Base-by-base conservation (phyloP, 352 stramenopile genomes). In the Peronospora tabacina region DNA sequence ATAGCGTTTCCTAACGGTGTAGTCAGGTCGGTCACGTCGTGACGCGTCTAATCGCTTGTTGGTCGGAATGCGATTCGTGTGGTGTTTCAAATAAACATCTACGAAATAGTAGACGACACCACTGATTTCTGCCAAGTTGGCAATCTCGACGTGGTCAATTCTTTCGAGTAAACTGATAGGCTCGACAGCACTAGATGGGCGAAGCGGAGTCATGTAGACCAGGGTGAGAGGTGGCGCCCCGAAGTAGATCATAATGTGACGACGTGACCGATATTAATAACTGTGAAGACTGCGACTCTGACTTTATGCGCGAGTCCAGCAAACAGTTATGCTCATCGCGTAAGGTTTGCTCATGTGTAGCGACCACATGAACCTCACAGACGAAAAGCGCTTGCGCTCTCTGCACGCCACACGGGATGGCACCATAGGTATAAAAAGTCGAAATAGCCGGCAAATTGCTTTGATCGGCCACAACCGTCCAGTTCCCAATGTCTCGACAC, bases 131-230 rank as follows among this genome's bases (percentile, higher is more conserved):
- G 59, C 63, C 49, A 74, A 67, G 33, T 65, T 56, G 28, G 39
- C 53, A 47, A 83, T 67, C 44, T 75, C 72, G 26, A 80, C 44
- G 35, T 47, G 61, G 16, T 83, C 69, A 33, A 83, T 73, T 43
- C 56, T 55, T 36, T 70, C 51, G 10, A 80, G 59, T 33, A 73
- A 58, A 29, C 44, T 33, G 16, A 78, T 67, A 17, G 61, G 55
- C 44, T 70, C 61, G 17, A 65, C 66, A 5, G 66, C 66, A 16
- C 54, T 66, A 13, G 63, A 66, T 9, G 63, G 59, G 32, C 64
- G 66, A 24, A 63, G 59, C 15, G 72, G 69, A 26, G 60, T 64
- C 43, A 79, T 28, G 11, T 52, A 66, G 15, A 66, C 52, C 5
- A 66, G 71, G 1, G 58, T 58, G 32, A 79, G 66, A 32, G 45